Evolutionary conservation across 305 asterid species (phyloP).

Genomic region (Lippia alba): DNA sequence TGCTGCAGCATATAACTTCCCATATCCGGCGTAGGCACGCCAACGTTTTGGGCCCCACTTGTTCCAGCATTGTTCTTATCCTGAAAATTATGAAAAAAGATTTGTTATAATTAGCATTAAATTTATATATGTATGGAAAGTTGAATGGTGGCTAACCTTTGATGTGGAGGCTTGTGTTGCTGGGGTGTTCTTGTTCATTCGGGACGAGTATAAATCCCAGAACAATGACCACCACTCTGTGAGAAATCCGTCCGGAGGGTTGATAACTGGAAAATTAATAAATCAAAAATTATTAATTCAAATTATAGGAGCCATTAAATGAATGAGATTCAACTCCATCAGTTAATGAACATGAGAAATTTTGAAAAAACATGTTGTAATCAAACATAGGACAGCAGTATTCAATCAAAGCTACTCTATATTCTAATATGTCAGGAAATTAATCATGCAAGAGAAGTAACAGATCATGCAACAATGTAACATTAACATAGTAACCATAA

Average conservation of each 20-base stretch:
- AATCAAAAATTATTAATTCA: neutral
- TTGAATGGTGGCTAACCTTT: slow-evolving; percentile 33
- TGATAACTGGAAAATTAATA: slow-evolving; percentile 37
- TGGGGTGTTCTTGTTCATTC: neutral
- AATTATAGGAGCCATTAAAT: neutral
- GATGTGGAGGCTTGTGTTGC: slow-evolving; percentile 26
- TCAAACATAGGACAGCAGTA: no score
- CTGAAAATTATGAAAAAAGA: slow-evolving; percentile 32
- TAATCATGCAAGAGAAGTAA: no score
- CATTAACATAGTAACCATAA: no score
- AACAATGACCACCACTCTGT: slow-evolving; percentile 62
- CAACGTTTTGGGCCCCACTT: slow-evolving; percentile 15
- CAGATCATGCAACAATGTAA: no score
- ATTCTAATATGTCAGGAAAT: no score
- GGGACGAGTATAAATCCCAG: slow-evolving; percentile 41
- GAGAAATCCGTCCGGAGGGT: slow-evolving; percentile 51
- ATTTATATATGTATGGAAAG: neutral
- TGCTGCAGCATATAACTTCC: slow-evolving; percentile 24
- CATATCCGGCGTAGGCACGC: slow-evolving; percentile 29
- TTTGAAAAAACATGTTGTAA: no score
- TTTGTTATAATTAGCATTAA: neutral
- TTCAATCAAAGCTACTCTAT: no score
- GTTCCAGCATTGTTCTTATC: slow-evolving; percentile 22
- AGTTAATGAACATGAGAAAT: neutral
- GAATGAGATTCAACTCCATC: neutral